Evolutionary conservation across 2,329 filamentous ascomycete species (phyloP).

Genomic region (Beauveria australis): DNA sequence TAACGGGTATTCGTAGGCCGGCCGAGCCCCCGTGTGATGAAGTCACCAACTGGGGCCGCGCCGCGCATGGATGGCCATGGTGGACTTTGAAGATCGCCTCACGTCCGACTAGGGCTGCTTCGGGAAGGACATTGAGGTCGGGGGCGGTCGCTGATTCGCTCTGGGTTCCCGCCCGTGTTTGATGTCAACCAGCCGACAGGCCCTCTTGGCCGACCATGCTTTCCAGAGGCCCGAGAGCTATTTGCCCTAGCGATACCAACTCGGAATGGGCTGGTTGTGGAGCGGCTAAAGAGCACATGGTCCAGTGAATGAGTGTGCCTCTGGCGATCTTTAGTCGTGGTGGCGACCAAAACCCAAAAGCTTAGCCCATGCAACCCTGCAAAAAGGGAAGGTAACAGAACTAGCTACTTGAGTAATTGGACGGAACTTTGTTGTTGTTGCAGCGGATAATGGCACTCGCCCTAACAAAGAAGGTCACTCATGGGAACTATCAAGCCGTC

Average conservation of each 20-base stretch:
- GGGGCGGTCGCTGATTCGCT: not conserved
- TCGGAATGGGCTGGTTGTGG: not conserved
- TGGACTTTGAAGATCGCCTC: conserved; percentile 1
- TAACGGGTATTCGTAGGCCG: not conserved
- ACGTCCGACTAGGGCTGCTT: not conserved
- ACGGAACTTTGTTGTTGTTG: not conserved
- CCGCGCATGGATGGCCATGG: not conserved
- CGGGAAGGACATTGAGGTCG: conserved; percentile 6
- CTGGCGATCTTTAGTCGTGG: not conserved
- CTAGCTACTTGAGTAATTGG: not conserved
- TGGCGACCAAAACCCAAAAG: not conserved
- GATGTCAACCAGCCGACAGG: not conserved
- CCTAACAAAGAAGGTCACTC: not conserved
- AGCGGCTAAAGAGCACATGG: not conserved
- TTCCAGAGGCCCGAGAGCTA: not conserved
- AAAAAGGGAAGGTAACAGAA: not conserved
- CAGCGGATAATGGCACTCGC: not conserved
- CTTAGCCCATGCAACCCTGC: not conserved
- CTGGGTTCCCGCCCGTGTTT: not conserved
- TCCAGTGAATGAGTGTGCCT: not conserved
- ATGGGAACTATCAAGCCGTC: not conserved
- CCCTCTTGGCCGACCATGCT: not conserved
- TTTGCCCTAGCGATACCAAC: not conserved
- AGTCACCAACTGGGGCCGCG: not conserved
- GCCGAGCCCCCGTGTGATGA: not conserved